Conservation (phyloP, 225 moss, liverwort and hornwort genomes). For the Bryoerythrophyllum caledonicum region DNA sequence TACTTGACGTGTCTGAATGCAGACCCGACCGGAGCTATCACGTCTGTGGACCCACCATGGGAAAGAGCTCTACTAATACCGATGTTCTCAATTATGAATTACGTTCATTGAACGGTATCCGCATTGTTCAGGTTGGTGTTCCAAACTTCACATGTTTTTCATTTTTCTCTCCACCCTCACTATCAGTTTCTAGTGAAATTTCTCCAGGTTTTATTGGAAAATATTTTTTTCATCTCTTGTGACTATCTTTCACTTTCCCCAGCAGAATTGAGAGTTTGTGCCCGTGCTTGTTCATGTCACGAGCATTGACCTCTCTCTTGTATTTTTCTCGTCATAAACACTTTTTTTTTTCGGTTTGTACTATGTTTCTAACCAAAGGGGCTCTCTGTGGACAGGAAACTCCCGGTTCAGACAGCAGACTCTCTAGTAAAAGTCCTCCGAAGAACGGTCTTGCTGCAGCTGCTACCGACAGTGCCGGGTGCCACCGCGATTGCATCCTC, state of each 20-base stretch:
- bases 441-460: conserved; percentile 76
- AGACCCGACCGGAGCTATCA: conserved; percentile 91
- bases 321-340: neutral
- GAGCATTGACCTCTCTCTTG: neutral
- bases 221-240: neutral
- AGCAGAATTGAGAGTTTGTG: neutral
- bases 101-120: conserved; percentile 67
- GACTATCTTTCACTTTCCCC: neutral
- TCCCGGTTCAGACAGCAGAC: conserved; percentile 43
- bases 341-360: neutral
- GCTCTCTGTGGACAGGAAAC: conserved; percentile 47
- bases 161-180: conserved; percentile 4
- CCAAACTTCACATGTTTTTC: neutral
- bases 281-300: neutral
- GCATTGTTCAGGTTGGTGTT: conserved; percentile 77
- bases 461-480: conserved; percentile 87
- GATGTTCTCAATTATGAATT: conserved; percentile 61
- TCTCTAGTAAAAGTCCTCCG: conserved; percentile 49
- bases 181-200: neutral
- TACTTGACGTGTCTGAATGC: conserved; percentile 19
- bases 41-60: conserved; percentile 83
- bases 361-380: conserved; percentile 9
- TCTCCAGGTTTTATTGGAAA: neutral
- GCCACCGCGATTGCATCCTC: conserved; percentile 88
- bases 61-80: conserved; percentile 51